Evolutionary conservation across 805 yeast species (phyloP).

Genomic region (Lipomyces spencermartinsiae): DNA sequence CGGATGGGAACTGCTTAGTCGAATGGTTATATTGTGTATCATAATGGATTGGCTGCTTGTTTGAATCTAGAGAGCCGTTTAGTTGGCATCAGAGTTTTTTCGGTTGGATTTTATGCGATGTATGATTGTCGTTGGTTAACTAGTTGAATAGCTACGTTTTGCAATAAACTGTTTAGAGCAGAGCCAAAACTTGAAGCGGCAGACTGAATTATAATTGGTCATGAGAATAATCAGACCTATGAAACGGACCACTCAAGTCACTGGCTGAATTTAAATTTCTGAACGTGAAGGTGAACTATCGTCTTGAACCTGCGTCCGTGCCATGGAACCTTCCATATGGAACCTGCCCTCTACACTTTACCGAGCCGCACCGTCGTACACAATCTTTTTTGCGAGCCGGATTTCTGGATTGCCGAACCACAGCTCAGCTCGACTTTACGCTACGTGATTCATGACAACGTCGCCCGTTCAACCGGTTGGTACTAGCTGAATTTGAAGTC

Average conservation of each 20-base stretch:
- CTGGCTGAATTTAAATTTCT: no score
- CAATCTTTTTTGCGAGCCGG: neutral
- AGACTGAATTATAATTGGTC: no score
- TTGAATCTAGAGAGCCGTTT: neutral
- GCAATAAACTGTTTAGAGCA: no score
- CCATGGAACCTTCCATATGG: no score
- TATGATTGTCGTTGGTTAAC: neutral
- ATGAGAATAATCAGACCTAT: no score
- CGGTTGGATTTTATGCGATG: neutral
- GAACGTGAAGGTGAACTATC: no score
- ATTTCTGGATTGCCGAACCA: slow-evolving; percentile 7
- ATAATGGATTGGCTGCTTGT: neutral
- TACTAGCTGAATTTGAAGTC: neutral
- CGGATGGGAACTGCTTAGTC: slow-evolving; percentile 20
- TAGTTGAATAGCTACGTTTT: neutral
- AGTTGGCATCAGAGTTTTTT: neutral
- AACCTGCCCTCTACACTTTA: no score
- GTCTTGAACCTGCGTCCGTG: no score
- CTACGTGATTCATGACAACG: neutral
- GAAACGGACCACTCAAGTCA: no score
- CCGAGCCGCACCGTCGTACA: neutral
- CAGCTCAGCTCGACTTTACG: neutral
- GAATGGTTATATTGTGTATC: neutral
- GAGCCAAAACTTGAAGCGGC: no score
- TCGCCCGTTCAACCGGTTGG: neutral